A percentile compares a stretch with the other conserved stretches of the same genome.
Conservation (phyloP, 2,329 filamentous ascomycete genomes). For the Penicillium sp. region DNA sequence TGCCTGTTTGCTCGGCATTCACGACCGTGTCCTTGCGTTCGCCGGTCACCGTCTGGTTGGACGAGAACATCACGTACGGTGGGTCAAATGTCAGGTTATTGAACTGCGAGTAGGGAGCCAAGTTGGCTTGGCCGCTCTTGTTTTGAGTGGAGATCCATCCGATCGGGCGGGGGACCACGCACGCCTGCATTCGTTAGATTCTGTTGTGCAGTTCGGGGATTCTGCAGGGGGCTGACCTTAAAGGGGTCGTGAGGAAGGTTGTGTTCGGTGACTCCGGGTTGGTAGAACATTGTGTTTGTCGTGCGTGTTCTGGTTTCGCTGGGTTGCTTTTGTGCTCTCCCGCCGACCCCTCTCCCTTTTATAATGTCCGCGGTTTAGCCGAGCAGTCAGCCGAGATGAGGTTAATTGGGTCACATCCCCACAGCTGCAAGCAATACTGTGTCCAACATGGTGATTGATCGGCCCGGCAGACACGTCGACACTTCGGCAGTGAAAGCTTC, state of each 20-base stretch:
- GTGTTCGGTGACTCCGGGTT: slow-evolving; percentile 55
- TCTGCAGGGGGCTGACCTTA: slow-evolving; percentile 44
- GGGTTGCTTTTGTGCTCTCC: background rate
- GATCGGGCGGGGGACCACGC: slow-evolving; percentile 63
- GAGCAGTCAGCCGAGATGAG: background rate
- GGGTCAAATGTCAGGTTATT: slow-evolving; percentile 66
- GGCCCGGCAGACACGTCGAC: too few relatives aligned
- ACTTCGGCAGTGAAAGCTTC: background rate
- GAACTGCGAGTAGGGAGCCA: slow-evolving; percentile 65
- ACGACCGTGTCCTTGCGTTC: slow-evolving; percentile 59
- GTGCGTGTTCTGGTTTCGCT: background rate
- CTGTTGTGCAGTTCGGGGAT: background rate
- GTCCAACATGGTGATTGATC: too few relatives aligned
- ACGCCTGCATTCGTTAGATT: slow-evolving; percentile 46
- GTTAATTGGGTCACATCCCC: background rate
- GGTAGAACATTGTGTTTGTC: slow-evolving; percentile 51
- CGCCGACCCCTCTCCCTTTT: background rate
- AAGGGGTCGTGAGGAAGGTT: slow-evolving; percentile 58
- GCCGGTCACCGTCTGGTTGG: slow-evolving; percentile 55
- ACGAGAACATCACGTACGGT: slow-evolving; percentile 63
- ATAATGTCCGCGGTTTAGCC: background rate
- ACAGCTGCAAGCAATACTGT: background rate
- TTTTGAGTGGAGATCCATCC: slow-evolving; percentile 64
- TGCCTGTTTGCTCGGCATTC: slow-evolving; percentile 59
- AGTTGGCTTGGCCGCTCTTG: slow-evolving; percentile 52